phyloP scores from a whole-genome alignment of 106 monocot species.

The Allium cepa region DNA sequence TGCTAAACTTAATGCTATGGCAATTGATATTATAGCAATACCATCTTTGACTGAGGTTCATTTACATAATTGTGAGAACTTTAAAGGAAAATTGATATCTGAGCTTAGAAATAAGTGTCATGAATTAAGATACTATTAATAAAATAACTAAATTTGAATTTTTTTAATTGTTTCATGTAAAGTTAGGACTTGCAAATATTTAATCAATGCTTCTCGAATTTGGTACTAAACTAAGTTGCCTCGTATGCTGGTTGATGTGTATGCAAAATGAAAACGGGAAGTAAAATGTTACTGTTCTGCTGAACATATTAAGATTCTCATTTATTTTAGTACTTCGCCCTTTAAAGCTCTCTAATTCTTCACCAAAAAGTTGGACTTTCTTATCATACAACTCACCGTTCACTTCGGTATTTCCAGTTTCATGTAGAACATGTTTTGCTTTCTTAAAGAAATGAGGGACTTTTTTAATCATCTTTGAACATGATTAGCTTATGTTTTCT shows the following conservation, averaged over 20 bases:
- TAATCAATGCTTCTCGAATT: not conserved
- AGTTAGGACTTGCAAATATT: too few species aligned
- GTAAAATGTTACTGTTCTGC: not conserved
- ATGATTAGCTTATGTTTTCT: too few species aligned
- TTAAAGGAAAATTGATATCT: slow-evolving; percentile 64
- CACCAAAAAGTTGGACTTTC: too few species aligned
- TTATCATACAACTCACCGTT: too few species aligned
- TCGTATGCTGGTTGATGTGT: not conserved
- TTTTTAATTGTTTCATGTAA: not conserved
- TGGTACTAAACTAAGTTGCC: not conserved
- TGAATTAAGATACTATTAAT: slow-evolving; percentile 53
- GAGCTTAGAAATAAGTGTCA: slow-evolving; percentile 51
- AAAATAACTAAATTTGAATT: not conserved
- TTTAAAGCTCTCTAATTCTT: too few species aligned
- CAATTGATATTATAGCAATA: slow-evolving; percentile 34
- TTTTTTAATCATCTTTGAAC: too few species aligned
- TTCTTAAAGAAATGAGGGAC: too few species aligned
- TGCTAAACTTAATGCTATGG: slow-evolving; percentile 47
- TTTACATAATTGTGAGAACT: slow-evolving; percentile 55
- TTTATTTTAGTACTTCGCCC: not conserved
- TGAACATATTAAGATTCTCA: not conserved
- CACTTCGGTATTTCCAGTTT: too few species aligned
- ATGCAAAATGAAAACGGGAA: not conserved
- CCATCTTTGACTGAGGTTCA: slow-evolving; percentile 58
- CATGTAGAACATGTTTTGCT: too few species aligned